Base-by-base conservation (phyloP, 768 basidiomycete genomes). In the Roridomyces roridus region DNA sequence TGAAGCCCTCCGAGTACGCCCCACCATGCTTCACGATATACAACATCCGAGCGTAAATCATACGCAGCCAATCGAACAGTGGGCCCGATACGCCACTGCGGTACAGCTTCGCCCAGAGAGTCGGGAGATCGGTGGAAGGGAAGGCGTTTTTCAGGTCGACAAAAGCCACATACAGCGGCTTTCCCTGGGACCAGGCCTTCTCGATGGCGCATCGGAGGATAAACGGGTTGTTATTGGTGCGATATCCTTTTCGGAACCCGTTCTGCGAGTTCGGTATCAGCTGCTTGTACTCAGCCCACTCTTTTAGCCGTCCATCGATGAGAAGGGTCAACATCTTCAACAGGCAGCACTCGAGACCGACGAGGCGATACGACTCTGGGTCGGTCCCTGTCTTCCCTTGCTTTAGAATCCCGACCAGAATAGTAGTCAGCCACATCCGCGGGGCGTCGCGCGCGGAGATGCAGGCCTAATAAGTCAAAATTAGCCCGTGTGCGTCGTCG, bases 71-170 rank as follows among this genome's bases (percentile, higher is more conserved):
- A 51, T 72, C 70, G 60, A 71, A 71, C 18, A 69, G 29, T 8
- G 57, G 64, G 0, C 71, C 70, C 3, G 62, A 48, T 2, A 64
- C 65, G 2, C 74, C 72, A 24, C 41, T 28, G 2, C 25, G 17
- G 28, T 28, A 35, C 2, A 74, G 61, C 44, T 74, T 74, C 1
- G 65, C n/a, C 73, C 74, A 75, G 0, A 75, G 61, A 0, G 70
- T 68, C 5, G 69, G 52, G 20, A 67, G 63, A 37, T 76, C 66
- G 2, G 67, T 67, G 0, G 69, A 74, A 0, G 75, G 75, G 54
- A 75, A 76, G 10, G 74, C 73, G 65, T 76, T 75, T 12, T 55
- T 69, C 3, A 70, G 25, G 54, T 72, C 69, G 24, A 65, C 60
- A 42, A 67, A 68, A 15, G 55, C 55, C 12, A 67, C 65, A 59